phyloP scores from a whole-genome alignment of 768 basidiomycete species.

The Naganishia onofrii region DNA sequence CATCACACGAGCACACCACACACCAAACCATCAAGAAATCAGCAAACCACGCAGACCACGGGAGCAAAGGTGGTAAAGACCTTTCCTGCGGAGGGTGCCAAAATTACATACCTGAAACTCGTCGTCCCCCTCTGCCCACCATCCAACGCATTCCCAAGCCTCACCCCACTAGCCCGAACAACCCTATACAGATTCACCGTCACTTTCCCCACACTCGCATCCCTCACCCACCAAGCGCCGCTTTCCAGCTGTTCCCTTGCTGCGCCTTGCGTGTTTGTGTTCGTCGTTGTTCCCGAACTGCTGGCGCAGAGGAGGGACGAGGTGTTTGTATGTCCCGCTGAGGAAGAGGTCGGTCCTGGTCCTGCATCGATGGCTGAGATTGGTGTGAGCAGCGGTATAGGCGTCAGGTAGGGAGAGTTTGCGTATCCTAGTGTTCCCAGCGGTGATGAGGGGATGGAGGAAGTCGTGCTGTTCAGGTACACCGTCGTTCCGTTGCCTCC shows the following conservation, averaged over 20 bases:
- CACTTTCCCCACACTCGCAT: slow-evolving; percentile 68
- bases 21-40: too few relatives aligned
- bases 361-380: slow-evolving; percentile 36
- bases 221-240: slow-evolving; percentile 81
- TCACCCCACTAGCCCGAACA: slow-evolving; percentile 72
- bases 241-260: slow-evolving; percentile 53
- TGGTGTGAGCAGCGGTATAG: slow-evolving; percentile 61
- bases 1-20: too few relatives aligned
- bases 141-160: slow-evolving; percentile 88
- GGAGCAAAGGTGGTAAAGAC: neutral
- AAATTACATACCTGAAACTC: slow-evolving; percentile 87
- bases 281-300: slow-evolving; percentile 34
- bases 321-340: slow-evolving; percentile 44
- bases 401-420: slow-evolving; percentile 84
- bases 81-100: too few relatives aligned
- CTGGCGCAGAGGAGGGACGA: slow-evolving; percentile 70
- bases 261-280: too few relatives aligned
- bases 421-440: slow-evolving; percentile 65
- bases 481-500: slow-evolving; percentile 23
- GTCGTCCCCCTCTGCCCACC: slow-evolving; percentile 70
- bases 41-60: neutral
- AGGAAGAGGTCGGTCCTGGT: slow-evolving; percentile 42
- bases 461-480: slow-evolving; percentile 60
- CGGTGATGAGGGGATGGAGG: slow-evolving; percentile 76
- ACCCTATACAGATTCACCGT: slow-evolving; percentile 72